These are phyloP conservation scores for Colletotrichum nymphaeae DNA, from an alignment of 2,329 filamentous ascomycete genomes.

Conservation along the genomic window DNA sequence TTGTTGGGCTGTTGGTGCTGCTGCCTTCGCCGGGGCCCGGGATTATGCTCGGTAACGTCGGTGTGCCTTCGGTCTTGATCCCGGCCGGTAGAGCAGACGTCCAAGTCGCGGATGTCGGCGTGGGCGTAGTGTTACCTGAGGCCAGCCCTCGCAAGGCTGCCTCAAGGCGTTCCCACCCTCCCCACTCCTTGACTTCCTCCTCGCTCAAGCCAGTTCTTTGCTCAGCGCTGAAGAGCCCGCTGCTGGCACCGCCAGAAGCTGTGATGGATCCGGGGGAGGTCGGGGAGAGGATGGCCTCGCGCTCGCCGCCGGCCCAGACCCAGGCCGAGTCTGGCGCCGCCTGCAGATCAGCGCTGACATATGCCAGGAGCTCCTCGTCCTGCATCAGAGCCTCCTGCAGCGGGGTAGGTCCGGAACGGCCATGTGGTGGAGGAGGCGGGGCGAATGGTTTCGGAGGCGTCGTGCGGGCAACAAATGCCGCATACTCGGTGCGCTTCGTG, in stretches of 20 bases:
- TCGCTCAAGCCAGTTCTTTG: slow-evolving; percentile 63
- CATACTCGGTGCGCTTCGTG: slow-evolving; percentile 62
- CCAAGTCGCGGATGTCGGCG: slow-evolving; percentile 48
- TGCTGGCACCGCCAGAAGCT: slow-evolving; percentile 44
- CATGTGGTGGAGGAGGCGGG: slow-evolving; percentile 39
- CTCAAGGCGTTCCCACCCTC: slow-evolving; percentile 83
- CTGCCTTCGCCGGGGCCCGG: slow-evolving; percentile 38
- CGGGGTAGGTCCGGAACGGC: slow-evolving; percentile 37
- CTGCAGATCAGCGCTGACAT: slow-evolving; percentile 88
- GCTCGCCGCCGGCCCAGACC: slow-evolving; percentile 80
- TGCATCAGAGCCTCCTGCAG: slow-evolving; percentile 55
- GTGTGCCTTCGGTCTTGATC: slow-evolving; percentile 47
- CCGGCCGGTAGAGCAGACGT: slow-evolving; percentile 44
- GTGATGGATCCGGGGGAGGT: slow-evolving; percentile 31
- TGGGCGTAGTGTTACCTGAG: slow-evolving; percentile 41
- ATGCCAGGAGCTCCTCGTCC: slow-evolving; percentile 91
- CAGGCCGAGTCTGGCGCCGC: slow-evolving; percentile 81
- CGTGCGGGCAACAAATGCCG: slow-evolving; percentile 48
- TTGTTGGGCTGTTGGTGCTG: slow-evolving; percentile 42
- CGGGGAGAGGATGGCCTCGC: slow-evolving; percentile 46
- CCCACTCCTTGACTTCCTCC: slow-evolving; percentile 76
- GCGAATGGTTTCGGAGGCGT: slow-evolving; percentile 46
- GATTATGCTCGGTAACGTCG: slow-evolving; percentile 38
- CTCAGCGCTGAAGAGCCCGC: slow-evolving; percentile 57
- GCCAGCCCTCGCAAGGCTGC: slow-evolving; percentile 48